Evolutionary conservation across 2,329 filamentous ascomycete species (phyloP), one percentile per base, ranked within the genome.

Genomic region (Plenodomus biglobosus): DNA sequence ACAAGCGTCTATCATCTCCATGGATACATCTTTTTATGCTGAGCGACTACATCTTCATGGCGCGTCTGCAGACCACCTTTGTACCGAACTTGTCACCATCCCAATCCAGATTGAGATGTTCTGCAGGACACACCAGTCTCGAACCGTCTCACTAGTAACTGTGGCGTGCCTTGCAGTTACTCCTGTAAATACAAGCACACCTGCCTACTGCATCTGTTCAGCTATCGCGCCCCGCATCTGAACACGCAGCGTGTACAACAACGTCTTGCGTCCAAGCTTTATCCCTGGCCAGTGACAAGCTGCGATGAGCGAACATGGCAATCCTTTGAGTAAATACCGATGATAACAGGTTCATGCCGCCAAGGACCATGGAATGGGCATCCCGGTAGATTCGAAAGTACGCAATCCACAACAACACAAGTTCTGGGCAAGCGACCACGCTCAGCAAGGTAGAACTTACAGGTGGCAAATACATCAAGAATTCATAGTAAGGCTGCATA

Each of bases 141-240:
- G 45, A 44, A 46, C 44, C 13, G 18, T 41, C 8, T 37, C 17
- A 47, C 51, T 53, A 51, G 59, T 50, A 58, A 61, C 53, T 32
- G 51, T 58, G 55, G 60, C 56, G 52, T 47, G 38, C 50, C 58
- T 67, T 60, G 59, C 61, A 61, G 58, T 47, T 56, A 46, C 40
- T 35, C 37, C 15, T 37, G 44, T 47, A 38, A 15, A 50, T 52
- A 62, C 54, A 52, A 32, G 52, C 38, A 22, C 55, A 43, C 43
- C 52, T 44, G 17, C 15, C 38, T 30, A 35, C 58, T 54, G 40
- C 37, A 50, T 61, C 37, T 44, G 53, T 55, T 40, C 39, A 20
- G 36, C 51, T 50, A 48, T 52, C 49, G 51, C 48, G 44, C 55
- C 48, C 57, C 55, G 48, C 58, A 61, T 44, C 55, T 45, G 40